A percentile compares a stretch with the other conserved stretches of the same genome.
Conservation (phyloP, 352 stramenopile genomes). For the Pythium biforme region DNA sequence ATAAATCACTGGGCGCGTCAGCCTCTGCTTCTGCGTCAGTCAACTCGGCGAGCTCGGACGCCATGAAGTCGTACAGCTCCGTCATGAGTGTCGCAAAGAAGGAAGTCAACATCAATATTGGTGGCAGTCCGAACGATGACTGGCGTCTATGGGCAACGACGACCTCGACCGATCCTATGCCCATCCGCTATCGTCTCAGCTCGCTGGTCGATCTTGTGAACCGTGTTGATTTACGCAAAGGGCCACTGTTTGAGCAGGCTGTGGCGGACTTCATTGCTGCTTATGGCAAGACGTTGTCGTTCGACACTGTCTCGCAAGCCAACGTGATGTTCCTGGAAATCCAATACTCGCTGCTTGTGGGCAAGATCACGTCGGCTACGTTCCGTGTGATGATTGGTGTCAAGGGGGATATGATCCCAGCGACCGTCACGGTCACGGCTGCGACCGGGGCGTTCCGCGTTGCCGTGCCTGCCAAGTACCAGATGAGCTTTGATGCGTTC, state of each 20-base stretch:
- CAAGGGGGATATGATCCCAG: conserved; percentile 30
- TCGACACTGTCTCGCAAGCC: conserved; percentile 17
- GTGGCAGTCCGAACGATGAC: conserved; percentile 31
- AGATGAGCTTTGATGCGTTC: conserved; percentile 29
- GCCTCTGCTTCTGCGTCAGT: conserved; percentile 26
- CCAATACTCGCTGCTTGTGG: conserved; percentile 31
- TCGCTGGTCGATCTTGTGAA: conserved; percentile 27
- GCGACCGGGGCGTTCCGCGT: conserved; percentile 24
- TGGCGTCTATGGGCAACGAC: conserved; percentile 31
- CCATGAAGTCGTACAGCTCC: conserved; percentile 17
- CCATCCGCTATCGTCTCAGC: conserved; percentile 28
- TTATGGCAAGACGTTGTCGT: conserved; percentile 29
- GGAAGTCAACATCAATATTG: conserved; percentile 35
- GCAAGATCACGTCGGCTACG: conserved; percentile 27
- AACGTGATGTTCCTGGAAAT: conserved; percentile 26
- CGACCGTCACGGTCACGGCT: conserved; percentile 11
- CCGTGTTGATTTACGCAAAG: conserved; percentile 22
- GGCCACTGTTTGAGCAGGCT: conserved; percentile 23
- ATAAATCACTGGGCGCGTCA: conserved; percentile 22
- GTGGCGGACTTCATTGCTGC: conserved; percentile 30
- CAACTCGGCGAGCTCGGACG: conserved; percentile 16
- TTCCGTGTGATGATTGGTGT: conserved; percentile 34
- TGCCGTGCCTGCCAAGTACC: conserved; percentile 24
- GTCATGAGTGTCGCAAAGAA: conserved; percentile 36
- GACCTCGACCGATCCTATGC: conserved; percentile 25